Percentiles rank a stretch among this genome's conserved stretches.
phyloP scores from a whole-genome alignment of 1,139 yeast genomes.

The Blastobotrys illinoisensis region DNA sequence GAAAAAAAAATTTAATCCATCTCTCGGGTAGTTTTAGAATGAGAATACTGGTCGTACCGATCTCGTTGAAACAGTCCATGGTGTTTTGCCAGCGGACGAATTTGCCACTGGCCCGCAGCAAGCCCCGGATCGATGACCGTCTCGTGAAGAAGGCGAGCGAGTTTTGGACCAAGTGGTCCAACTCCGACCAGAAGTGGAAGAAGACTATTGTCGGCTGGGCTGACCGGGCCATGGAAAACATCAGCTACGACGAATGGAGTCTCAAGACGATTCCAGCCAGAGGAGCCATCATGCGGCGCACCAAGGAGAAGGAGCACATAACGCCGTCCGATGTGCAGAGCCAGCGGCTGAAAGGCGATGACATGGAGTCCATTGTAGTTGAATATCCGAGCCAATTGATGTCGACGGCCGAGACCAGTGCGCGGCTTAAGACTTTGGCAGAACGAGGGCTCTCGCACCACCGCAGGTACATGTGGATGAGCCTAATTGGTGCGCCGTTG shows the following conservation, averaged over 20 bases:
- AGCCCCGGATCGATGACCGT: slow-evolving; percentile 37
- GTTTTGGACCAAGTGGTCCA: slow-evolving; percentile 42
- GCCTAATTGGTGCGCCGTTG: slow-evolving; percentile 65
- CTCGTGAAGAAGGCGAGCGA: slow-evolving; percentile 43
- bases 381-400: slow-evolving; percentile 26
- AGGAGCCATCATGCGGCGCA: slow-evolving; percentile 20
- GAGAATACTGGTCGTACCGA: slow-evolving; percentile 28
- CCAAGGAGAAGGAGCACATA: slow-evolving; percentile 13
- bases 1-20: not conserved
- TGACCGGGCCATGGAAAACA: slow-evolving; percentile 38
- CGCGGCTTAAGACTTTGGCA: slow-evolving; percentile 31
- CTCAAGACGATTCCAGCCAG: slow-evolving; percentile 46
- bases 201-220: slow-evolving; percentile 39
- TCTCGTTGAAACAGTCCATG: slow-evolving; percentile 25
- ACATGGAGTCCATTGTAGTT: slow-evolving; percentile 23
- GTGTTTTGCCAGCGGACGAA: slow-evolving; percentile 28
- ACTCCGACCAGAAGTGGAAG: slow-evolving; percentile 40
- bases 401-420: slow-evolving; percentile 19
- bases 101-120: slow-evolving; percentile 25
- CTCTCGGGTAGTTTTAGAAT: slow-evolving; percentile 11
- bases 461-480: slow-evolving; percentile 40
- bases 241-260: slow-evolving; percentile 50
- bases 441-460: slow-evolving; percentile 40
- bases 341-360: slow-evolving; percentile 12
- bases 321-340: slow-evolving; percentile 13